Base-by-base conservation (phyloP, 805 yeast genomes). In the Kregervanrija fluxuum region DNA sequence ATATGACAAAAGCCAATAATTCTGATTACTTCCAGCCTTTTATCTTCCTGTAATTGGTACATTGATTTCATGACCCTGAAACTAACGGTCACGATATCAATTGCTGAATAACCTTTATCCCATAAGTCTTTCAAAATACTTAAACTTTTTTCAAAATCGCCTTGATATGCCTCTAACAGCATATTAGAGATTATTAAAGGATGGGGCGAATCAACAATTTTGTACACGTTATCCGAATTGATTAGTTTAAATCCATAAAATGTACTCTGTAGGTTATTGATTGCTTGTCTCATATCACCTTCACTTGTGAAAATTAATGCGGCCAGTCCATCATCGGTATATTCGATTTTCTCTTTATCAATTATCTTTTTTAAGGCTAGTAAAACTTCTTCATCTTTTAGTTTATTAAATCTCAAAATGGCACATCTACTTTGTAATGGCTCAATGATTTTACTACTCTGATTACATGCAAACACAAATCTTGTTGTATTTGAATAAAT, bases 261-360 rank as follows among this genome's bases (percentile, higher is more conserved):
- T 0, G 97, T 89, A 57, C 95, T 82, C 61, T 93, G 99, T 47
- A 93, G 62, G 64, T 93, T 93, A 60, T 93, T 93, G 40, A 93
- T 77, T 0, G 98, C 99, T 64, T 93, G 99, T 63, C 99, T 80
- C 99, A 93, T 91, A 61, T 93, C 99, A 48, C 99, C 99, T 60
- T 93, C 99, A 0, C 96, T 95, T 0, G 97, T 83, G 66, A 93
- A 93, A 12, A 93, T 80, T 47, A 93, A 73, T 0, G 99, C 98
- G 53, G 88, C 88, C 33, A 93, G 66, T 0, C 99, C 99, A 62
- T 88, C 96, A 49, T 88, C 85, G 13, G 90, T 79, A 28, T 11
- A 46, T 57, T 87, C 70, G 11, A 91, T 85, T 37, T 79, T 61
- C 61, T 93, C 98, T 2, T 64, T 56, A 52, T 81, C 72, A 38